Percentiles rank a stretch among this genome's conserved stretches.
Evolutionary conservation across 768 basidiomycete genomes (phyloP).

Genomic region (Hypholoma fasciculare): DNA sequence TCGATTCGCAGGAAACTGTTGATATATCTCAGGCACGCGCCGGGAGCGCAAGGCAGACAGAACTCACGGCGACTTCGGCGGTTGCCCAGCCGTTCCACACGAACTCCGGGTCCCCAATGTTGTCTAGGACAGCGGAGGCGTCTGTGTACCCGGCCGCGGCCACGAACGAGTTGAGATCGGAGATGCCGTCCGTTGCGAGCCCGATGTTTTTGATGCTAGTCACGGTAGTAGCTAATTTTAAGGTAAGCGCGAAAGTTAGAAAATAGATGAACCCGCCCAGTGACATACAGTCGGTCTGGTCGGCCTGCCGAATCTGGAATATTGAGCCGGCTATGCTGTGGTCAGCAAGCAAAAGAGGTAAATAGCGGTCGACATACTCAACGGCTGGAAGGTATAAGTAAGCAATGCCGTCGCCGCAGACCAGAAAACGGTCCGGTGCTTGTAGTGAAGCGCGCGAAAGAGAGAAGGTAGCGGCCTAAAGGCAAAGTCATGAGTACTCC

Average conservation of each 20-base stretch:
- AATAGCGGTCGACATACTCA: constrained; percentile 38
- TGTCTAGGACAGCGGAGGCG: constrained; percentile 39
- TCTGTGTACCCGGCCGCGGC: constrained; percentile 61
- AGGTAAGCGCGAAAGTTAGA: background rate
- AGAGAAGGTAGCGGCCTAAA: constrained; percentile 44
- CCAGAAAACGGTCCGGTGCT: constrained; percentile 53
- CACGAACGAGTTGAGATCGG: constrained; percentile 50
- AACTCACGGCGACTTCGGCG: constrained; percentile 48
- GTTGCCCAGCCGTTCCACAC: constrained; percentile 52
- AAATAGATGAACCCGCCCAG: background rate
- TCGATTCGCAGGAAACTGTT: constrained; percentile 41
- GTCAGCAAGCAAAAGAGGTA: background rate
- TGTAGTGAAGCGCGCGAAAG: constrained; percentile 47
- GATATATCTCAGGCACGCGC: background rate
- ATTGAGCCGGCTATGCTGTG: constrained; percentile 38
- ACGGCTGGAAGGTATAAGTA: constrained; percentile 54
- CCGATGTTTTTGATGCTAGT: constrained; percentile 42
- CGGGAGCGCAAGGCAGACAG: background rate
- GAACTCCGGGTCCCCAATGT: constrained; percentile 59
- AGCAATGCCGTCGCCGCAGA: constrained; percentile 50
- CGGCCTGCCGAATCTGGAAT: constrained; percentile 34
- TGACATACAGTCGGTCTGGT: constrained; percentile 22
- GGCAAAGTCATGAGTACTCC: constrained; percentile 6
- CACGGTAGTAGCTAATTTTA: constrained; percentile 34
- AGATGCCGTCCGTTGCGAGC: constrained; percentile 40